Evolutionary conservation across 148 eudicot species (phyloP).

Genomic region (Rhododendron kiyosumense): DNA sequence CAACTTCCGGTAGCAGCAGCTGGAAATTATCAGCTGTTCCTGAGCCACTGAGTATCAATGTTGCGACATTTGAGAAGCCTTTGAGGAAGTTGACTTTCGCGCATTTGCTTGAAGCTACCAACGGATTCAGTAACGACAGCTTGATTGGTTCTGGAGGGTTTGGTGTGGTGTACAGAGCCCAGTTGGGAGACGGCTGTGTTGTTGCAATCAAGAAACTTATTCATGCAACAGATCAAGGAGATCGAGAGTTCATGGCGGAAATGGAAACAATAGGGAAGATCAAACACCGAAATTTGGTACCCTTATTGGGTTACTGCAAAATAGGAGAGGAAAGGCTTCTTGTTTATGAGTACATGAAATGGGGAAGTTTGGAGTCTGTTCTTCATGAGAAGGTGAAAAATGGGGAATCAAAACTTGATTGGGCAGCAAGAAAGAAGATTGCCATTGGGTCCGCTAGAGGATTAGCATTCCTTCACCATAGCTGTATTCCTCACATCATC

Average conservation of each 20-base stretch:
- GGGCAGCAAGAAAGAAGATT: conserved; percentile 44
- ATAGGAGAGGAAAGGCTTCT: conserved; percentile 57
- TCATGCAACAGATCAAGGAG: conserved; percentile 50
- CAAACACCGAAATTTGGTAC: conserved; percentile 50
- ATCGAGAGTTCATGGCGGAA: conserved; percentile 55
- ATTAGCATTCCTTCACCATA: conserved; percentile 60
- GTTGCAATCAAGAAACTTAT: conserved; percentile 59
- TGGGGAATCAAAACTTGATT: conserved; percentile 28
- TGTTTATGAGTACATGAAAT: conserved; percentile 60
- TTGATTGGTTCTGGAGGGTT: conserved; percentile 59
- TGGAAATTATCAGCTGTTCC: conserved; percentile 52
- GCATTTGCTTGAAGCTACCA: conserved; percentile 51
- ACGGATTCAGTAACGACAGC: conserved; percentile 47
- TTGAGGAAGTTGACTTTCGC: conserved; percentile 47
- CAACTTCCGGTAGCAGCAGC: conserved; percentile 53
- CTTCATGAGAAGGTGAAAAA: conserved; percentile 37
- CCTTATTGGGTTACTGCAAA: conserved; percentile 53
- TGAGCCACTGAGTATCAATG: conserved; percentile 55
- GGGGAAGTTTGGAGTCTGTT: conserved; percentile 52
- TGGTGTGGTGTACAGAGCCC: conserved; percentile 62
- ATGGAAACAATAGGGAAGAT: conserved; percentile 61
- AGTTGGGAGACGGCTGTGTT: conserved; percentile 39
- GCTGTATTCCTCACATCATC: conserved; percentile 60
- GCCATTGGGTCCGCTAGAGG: conserved; percentile 57
- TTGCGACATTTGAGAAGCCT: conserved; percentile 57